These are phyloP conservation scores for Trichoderma oligosporum DNA, from an alignment of 2,329 filamentous ascomycete species.

Conservation along the genomic window DNA sequence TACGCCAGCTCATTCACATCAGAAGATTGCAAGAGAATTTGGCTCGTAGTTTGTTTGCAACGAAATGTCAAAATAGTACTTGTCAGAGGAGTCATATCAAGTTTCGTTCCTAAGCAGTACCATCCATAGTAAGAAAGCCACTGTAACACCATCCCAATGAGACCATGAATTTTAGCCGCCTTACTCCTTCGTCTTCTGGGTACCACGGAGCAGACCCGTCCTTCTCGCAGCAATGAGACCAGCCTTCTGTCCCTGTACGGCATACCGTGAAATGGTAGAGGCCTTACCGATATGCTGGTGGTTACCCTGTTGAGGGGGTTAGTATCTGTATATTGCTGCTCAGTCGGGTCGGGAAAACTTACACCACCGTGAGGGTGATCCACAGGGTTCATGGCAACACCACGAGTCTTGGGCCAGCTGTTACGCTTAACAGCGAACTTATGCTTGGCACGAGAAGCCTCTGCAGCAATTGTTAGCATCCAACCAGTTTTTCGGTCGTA, in stretches of 20 bases:
- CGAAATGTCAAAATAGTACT: conserved; percentile 48
- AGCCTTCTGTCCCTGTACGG: conserved; percentile 97
- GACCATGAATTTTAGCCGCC: conserved; percentile 49
- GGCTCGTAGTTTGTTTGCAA: conserved; percentile 39
- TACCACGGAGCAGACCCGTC: conserved; percentile 99
- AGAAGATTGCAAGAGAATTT: conserved; percentile 6
- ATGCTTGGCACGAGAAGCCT: conserved; percentile 99
- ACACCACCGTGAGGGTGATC: conserved; percentile 97
- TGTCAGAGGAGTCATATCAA: conserved; percentile 46
- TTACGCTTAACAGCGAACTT: conserved; percentile 99
- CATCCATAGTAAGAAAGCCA: conserved; percentile 56
- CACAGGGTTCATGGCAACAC: conserved; percentile 99
- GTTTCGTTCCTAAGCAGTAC: conserved; percentile 46
- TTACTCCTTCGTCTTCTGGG: conserved; percentile 99
- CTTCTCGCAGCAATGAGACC: conserved; percentile 99
- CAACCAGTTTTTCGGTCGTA: background rate
- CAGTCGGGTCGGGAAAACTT: conserved; percentile 37
- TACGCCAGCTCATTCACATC: conserved; percentile 17
- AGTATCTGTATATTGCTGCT: conserved; percentile 32
- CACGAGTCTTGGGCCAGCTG: conserved; percentile 99
- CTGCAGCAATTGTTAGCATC: conserved; percentile 50
- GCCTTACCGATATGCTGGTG: conserved; percentile 99
- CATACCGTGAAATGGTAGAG: conserved; percentile 98
- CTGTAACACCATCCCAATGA: conserved; percentile 64
- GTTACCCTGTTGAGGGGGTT: conserved; percentile 70